Percentiles rank a stretch among this genome's conserved stretches.
phyloP scores from a whole-genome alignment of 345 rosid species.

The Lepidium africanum region DNA sequence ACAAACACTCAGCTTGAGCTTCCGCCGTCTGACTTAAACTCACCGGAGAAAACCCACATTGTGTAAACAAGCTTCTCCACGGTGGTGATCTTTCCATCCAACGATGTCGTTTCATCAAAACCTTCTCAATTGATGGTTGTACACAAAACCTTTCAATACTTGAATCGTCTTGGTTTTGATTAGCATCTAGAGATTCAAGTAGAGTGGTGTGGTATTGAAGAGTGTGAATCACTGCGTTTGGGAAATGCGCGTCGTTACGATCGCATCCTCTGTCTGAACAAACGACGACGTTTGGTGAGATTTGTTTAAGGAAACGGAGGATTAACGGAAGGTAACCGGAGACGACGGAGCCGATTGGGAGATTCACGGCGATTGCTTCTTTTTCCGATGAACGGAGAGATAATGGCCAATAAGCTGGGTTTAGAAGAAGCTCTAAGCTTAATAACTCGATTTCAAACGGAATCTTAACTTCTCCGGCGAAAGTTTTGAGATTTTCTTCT shows the following conservation, averaged over 20 bases:
- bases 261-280: slow-evolving; percentile 74
- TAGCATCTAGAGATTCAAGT: slow-evolving; percentile 76
- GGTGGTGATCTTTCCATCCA: slow-evolving; percentile 48
- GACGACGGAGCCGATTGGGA: slow-evolving; percentile 50
- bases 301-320: slow-evolving; percentile 62
- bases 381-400: slow-evolving; percentile 34
- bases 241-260: slow-evolving; percentile 65
- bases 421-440: slow-evolving; percentile 43
- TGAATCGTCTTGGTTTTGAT: slow-evolving; percentile 38
- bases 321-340: slow-evolving; percentile 53
- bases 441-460: slow-evolving; percentile 58
- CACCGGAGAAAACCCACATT: slow-evolving; percentile 61
- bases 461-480: slow-evolving; percentile 62
- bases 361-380: slow-evolving; percentile 72
- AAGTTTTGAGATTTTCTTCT: slow-evolving; percentile 53
- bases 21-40: slow-evolving; percentile 72
- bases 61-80: slow-evolving; percentile 69
- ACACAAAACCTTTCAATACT: slow-evolving; percentile 58
- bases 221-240: slow-evolving; percentile 62
- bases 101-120: slow-evolving; percentile 54
- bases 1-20: slow-evolving; percentile 78
- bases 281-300: slow-evolving; percentile 75
- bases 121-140: slow-evolving; percentile 60
- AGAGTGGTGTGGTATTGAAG: slow-evolving; percentile 49
- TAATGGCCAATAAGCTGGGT: slow-evolving; percentile 43